Evolutionary conservation across 2,329 filamentous ascomycete genomes (phyloP).

Genomic region (Ophiosphaerella narmari): DNA sequence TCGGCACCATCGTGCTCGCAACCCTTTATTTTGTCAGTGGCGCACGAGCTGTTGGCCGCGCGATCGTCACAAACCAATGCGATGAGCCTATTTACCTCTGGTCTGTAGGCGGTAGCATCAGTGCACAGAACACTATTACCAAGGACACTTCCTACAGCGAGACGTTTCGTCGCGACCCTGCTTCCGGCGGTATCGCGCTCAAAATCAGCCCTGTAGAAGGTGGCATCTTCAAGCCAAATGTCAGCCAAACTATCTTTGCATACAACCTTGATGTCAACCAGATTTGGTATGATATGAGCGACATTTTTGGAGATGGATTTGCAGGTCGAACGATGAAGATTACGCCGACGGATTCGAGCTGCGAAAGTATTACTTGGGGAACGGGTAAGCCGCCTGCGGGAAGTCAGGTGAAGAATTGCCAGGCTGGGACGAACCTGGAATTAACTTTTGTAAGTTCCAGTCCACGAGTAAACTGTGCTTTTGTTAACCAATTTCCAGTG

Average conservation of each 20-base stretch:
- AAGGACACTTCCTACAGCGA: conserved; percentile 36
- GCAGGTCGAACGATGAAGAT: conserved; percentile 28
- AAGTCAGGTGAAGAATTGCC: conserved; percentile 29
- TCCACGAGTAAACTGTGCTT: too few species aligned
- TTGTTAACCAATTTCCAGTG: neutral
- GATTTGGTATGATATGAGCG: conserved; percentile 37
- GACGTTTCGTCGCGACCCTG: conserved; percentile 20
- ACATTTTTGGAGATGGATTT: conserved; percentile 35
- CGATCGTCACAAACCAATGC: conserved; percentile 40
- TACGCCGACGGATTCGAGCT: conserved; percentile 26
- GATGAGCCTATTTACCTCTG: conserved; percentile 33
- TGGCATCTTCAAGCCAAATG: conserved; percentile 33
- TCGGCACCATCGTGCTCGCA: conserved; percentile 14
- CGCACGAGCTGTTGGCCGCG: conserved; percentile 29
- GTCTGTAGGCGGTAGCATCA: conserved; percentile 30
- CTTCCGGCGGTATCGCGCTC: conserved; percentile 29
- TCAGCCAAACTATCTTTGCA: conserved; percentile 34
- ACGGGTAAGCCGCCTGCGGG: conserved; percentile 28
- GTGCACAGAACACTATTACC: conserved; percentile 16
- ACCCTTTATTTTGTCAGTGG: conserved; percentile 6
- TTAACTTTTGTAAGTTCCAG: conserved; percentile 20
- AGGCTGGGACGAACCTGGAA: conserved; percentile 26
- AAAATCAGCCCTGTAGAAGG: conserved; percentile 25
- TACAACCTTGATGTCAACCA: conserved; percentile 29
- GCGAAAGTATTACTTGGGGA: conserved; percentile 30